Conservation (phyloP, 176 grass and related monocot genomes). For the Puya raimondii region DNA sequence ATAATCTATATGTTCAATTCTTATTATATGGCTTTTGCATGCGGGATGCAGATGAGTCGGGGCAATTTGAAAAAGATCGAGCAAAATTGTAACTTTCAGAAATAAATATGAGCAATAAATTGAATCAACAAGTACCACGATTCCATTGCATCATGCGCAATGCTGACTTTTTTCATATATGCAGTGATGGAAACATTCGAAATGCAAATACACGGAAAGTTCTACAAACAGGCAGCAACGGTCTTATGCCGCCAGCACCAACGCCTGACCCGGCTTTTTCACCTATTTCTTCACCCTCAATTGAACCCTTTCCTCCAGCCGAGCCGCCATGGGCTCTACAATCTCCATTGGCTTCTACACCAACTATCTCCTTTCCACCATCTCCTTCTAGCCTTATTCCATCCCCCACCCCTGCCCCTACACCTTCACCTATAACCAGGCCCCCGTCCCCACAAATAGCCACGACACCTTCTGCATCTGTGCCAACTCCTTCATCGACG, state of each 20-base stretch:
- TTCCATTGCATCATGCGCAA: not conserved
- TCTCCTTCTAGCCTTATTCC: constrained; percentile 24
- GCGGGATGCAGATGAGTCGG: too few species aligned
- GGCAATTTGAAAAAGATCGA: not conserved
- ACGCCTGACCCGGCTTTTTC: constrained; percentile 25
- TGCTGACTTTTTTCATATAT: constrained; percentile 9
- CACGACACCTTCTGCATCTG: constrained; percentile 6
- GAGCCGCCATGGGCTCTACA: constrained; percentile 6
- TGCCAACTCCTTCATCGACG: not conserved
- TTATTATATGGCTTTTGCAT: too few species aligned
- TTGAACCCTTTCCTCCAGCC: constrained; percentile 5
- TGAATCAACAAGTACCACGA: not conserved
- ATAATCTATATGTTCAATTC: too few species aligned
- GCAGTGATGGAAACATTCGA: constrained; percentile 20
- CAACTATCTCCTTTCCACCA: constrained; percentile 2
- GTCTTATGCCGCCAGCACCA: constrained; percentile 18
- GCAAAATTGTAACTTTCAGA: not conserved
- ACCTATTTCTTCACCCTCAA: constrained; percentile 21
- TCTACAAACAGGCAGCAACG: constrained; percentile 25
- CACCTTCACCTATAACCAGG: constrained; percentile 21
- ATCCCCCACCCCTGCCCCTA: not conserved
- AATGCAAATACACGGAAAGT: constrained; percentile 19
- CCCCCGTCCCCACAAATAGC: constrained; percentile 20
- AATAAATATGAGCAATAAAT: not conserved
- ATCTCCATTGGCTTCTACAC: constrained; percentile 21